Evolutionary conservation across 257 asterid genomes (phyloP).

Genomic region (Nicotiana paniculata): DNA sequence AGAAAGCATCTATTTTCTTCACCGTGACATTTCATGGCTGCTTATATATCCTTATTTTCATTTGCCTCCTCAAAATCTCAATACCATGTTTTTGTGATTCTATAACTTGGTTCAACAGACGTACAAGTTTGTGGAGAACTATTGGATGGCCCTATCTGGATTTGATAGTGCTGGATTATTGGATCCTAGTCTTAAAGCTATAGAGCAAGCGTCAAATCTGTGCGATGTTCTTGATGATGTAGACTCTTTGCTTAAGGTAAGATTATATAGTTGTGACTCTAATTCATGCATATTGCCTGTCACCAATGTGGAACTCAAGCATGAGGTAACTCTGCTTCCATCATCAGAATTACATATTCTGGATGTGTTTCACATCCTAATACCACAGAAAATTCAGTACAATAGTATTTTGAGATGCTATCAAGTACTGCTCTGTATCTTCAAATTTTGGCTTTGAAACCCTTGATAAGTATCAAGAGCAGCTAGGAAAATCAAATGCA

Average conservation of each 20-base stretch:
- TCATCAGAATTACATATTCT: background rate
- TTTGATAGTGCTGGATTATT: conserved; percentile 84
- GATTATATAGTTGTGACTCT: conserved; percentile 1
- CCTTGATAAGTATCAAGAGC: background rate
- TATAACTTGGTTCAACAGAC: conserved; percentile 31
- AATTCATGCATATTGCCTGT: no score
- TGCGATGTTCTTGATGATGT: conserved; percentile 63
- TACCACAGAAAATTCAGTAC: background rate
- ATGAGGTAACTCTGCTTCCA: no score
- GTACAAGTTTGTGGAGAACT: conserved; percentile 73
- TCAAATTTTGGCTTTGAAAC: background rate
- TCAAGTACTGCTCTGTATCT: background rate
- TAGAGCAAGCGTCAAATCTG: conserved; percentile 54
- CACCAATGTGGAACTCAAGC: no score
- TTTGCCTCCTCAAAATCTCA: background rate
- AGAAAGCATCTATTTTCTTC: background rate
- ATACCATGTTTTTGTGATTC: background rate
- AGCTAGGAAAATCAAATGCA: background rate
- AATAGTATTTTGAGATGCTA: background rate
- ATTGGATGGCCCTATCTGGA: conserved; percentile 85
- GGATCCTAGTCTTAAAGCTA: conserved; percentile 78
- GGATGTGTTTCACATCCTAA: background rate
- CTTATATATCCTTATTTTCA: background rate
- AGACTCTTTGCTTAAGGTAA: conserved; percentile 55
- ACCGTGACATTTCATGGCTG: background rate